Conservation (phyloP, 176 grass and related monocot genomes). For the Aegilops speltoides region DNA sequence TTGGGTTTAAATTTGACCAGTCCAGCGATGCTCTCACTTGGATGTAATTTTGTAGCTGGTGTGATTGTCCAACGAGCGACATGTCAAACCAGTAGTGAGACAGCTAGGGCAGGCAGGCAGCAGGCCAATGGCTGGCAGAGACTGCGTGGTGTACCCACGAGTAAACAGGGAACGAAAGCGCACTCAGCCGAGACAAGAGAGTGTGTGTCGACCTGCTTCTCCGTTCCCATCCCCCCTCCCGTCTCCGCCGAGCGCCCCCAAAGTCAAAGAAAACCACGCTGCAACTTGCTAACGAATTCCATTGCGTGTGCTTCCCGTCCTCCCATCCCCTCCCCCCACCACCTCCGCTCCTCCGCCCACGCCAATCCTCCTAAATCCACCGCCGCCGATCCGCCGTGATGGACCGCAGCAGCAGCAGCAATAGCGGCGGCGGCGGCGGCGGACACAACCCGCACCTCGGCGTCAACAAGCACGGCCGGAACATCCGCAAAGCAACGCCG, state of each 20-base stretch:
- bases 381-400: conserved; percentile 29
- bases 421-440: neutral
- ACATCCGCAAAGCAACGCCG: conserved; percentile 76
- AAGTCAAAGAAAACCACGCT: conserved; percentile 24
- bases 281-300: conserved; percentile 28
- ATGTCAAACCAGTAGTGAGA: neutral
- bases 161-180: neutral
- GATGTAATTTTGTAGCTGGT: neutral
- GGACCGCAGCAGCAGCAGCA: conserved; percentile 61
- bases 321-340: neutral
- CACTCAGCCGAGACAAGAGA: neutral
- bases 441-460: conserved; percentile 64
- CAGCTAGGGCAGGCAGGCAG: neutral
- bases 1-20: no score
- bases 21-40: no score
- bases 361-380: neutral
- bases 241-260: neutral
- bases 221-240: neutral
- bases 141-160: neutral
- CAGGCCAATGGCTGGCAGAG: neutral
- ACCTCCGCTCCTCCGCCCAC: neutral
- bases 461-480: conserved; percentile 79
- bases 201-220: neutral
- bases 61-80: neutral
- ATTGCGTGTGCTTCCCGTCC: conserved; percentile 30